Base-by-base conservation (phyloP, 441 rosid species). In the Pelargonium citronellum region DNA sequence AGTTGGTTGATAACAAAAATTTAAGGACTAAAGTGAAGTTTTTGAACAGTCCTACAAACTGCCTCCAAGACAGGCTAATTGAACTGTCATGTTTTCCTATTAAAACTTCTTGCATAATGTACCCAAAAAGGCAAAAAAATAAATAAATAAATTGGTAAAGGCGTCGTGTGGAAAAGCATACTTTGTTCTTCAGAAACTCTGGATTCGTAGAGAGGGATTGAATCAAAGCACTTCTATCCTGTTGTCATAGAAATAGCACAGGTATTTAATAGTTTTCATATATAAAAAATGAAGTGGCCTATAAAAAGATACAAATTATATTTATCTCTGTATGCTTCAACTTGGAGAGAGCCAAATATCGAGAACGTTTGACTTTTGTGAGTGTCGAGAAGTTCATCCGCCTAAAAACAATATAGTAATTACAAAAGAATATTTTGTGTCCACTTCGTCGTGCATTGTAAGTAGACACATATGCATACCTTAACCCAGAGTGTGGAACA, bases 401-500 rank as follows among this genome's bases (percentile, higher is more conserved):
- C 19, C 67, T 15, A 39, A 15, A 57, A 58, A 57, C 27, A 37
- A 3, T 55, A 43, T 7, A 7, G 34, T 24, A 34, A 30, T 58
- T 6, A 22, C 19, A 72, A 34, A 22, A 4, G 55, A 66, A 46
- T 47, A 22, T 19, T 5, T 46, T 65, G 69, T 6, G 44, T 57
- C 55, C 2, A 75, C 6, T 69, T 27, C 9, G 43, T 47, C 11
- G 19, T 12, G 19, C 69, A 20, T 15, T 57, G 19, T 44, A 69
- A 70, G 66, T 24, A 47, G 69, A 73, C 19, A 46, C n/a, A 67
- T 27, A 19, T 66, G 62, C 49, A 20, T 78, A 92, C 98, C 95
- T 91, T 91, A 7, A 92, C 82, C 98, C 98, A 92, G 71, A 91
- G 96, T 1, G 83, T 79, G n/a, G 96, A 93, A 70, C 94, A 93